These are phyloP conservation scores for Populus trichocarpa DNA, from an alignment of 441 rosid species.

Conservation along the genomic window DNA sequence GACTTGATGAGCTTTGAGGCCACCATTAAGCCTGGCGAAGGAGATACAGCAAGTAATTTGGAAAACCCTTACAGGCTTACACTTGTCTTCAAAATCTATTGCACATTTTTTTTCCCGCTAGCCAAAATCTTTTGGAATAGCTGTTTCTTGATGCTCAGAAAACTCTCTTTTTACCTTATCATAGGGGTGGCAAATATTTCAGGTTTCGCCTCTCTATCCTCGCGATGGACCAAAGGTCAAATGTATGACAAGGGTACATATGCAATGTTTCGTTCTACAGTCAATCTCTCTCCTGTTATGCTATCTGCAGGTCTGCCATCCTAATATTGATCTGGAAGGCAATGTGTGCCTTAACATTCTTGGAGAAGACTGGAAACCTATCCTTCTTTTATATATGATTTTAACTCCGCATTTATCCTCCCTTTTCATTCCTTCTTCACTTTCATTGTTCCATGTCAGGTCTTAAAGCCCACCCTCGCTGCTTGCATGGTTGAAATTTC, in stretches of 20 bases:
- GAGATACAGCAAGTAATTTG: constrained; percentile 50
- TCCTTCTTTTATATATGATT: constrained; percentile 19
- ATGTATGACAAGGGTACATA: constrained; percentile 67
- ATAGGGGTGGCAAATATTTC: constrained; percentile 21
- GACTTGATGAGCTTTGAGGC: constrained; percentile 73
- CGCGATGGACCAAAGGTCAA: constrained; percentile 78
- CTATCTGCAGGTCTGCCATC: constrained; percentile 58
- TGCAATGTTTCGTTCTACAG: neutral
- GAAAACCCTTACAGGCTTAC: too few species aligned
- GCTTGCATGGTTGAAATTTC: too few species aligned
- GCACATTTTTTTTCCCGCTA: neutral
- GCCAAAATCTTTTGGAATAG: neutral
- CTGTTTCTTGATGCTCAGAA: too few species aligned
- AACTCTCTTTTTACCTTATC: neutral
- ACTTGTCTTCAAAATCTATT: neutral
- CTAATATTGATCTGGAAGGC: constrained; percentile 80
- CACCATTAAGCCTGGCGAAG: constrained; percentile 64
- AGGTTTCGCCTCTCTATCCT: constrained; percentile 64
- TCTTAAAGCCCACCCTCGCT: too few species aligned
- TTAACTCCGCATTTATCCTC: too few species aligned
- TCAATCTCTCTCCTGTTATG: neutral
- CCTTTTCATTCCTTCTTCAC: too few species aligned
- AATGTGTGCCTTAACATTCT: too few species aligned
- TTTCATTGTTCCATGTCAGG: too few species aligned
- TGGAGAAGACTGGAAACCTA: constrained; percentile 84